Conservation (phyloP, 208 protist genomes). For the Crithidia acanthocephali region DNA sequence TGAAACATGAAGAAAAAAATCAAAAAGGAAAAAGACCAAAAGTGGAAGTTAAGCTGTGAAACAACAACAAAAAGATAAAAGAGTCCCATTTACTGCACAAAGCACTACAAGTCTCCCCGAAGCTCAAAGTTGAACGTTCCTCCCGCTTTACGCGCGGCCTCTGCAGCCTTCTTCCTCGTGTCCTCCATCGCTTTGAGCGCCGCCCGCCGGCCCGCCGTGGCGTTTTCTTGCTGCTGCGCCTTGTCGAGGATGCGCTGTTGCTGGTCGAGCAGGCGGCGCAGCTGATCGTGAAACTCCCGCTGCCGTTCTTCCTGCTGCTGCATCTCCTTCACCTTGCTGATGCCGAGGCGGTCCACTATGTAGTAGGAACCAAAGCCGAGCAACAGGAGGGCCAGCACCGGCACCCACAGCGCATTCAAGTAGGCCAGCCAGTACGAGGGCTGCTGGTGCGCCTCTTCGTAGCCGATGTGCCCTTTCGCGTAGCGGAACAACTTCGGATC, state of each 20-base stretch:
- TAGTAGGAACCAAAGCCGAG: constrained; percentile 34
- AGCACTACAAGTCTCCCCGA: constrained; percentile 17
- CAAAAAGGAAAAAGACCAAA: not conserved
- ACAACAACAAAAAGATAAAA: constrained; percentile 1
- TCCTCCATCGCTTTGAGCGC: constrained; percentile 15
- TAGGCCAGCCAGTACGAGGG: constrained; percentile 30
- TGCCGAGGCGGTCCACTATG: constrained; percentile 20
- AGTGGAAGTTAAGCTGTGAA: no score
- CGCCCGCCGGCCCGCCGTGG: not conserved
- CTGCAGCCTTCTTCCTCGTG: constrained; percentile 21
- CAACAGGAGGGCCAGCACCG: constrained; percentile 33
- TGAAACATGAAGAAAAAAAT: constrained; percentile 6
- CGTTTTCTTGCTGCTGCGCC: not conserved
- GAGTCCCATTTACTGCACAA: not conserved
- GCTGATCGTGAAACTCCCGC: constrained; percentile 13
- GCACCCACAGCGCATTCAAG: constrained; percentile 43
- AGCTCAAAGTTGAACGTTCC: constrained; percentile 31
- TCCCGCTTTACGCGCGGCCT: constrained; percentile 35
- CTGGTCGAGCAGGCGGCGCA: constrained; percentile 17
- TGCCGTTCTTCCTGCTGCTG: not conserved
- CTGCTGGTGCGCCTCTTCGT: constrained; percentile 44
- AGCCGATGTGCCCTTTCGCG: constrained; percentile 61
- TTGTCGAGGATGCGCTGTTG: constrained; percentile 7
- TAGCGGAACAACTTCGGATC: constrained; percentile 45
- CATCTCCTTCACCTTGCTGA: constrained; percentile 18